These are phyloP conservation scores for Parathielavia hyrcaniae DNA, from an alignment of 495 filamentous ascomycete genomes.

Conservation along the genomic window DNA sequence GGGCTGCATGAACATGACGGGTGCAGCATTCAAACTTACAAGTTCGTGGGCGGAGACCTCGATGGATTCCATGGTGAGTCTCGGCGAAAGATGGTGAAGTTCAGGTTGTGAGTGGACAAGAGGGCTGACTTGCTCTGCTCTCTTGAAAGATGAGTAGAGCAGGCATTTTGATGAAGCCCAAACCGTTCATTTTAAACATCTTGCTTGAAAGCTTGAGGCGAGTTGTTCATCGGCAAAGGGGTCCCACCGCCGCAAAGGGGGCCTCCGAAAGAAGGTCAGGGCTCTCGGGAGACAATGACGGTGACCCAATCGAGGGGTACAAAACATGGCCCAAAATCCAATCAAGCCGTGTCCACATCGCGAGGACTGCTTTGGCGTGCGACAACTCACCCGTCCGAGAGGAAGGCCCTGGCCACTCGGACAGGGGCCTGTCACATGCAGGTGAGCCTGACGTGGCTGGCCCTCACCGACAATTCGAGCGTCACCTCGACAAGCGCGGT, in stretches of 20 bases:
- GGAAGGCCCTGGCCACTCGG: conserved; percentile 3
- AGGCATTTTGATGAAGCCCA: background rate
- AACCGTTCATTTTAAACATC: background rate
- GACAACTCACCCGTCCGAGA: background rate
- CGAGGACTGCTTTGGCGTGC: conserved; percentile 10
- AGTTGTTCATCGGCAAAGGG: conserved; percentile 5
- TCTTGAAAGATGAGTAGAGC: background rate
- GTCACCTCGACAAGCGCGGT: conserved; percentile 7
- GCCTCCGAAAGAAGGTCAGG: background rate
- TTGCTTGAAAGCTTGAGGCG: background rate
- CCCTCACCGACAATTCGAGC: conserved; percentile 11
- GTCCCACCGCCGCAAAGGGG: background rate
- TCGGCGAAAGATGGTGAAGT: background rate
- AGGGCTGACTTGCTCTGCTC: background rate
- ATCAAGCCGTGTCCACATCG: conserved; percentile 7
- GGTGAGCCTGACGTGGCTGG: conserved; percentile 9
- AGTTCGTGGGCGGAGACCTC: conserved; percentile 17
- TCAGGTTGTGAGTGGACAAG: background rate
- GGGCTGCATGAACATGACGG: too few relatives aligned
- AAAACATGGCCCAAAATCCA: conserved; percentile 5
- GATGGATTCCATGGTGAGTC: background rate
- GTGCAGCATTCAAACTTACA: conserved; percentile 1
- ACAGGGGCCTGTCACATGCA: background rate
- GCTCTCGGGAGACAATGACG: background rate
- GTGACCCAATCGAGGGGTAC: conserved; percentile 10